phyloP scores from a whole-genome alignment of 73 alveolate genomes.

The Paraurostyla sp. region DNA sequence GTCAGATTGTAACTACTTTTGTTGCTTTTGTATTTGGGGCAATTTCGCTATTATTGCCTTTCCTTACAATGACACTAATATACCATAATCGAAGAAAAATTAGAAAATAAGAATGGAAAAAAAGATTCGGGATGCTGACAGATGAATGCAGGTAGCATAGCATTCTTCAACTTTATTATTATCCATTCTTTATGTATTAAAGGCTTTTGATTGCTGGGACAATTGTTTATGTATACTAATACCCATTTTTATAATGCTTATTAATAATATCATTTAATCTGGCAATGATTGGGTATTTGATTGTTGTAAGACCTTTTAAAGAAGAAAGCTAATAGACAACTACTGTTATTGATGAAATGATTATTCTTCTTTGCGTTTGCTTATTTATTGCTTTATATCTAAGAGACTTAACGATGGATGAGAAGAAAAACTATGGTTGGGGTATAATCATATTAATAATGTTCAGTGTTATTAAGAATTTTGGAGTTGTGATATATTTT shows the following conservation, averaged over 20 bases:
- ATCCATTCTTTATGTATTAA: background rate
- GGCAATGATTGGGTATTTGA: background rate
- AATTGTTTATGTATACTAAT: constrained; percentile 14
- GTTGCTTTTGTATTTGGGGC: background rate
- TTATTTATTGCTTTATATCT: background rate
- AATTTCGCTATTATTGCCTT: background rate
- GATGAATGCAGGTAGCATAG: background rate
- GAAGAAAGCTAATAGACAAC: constrained; percentile 15
- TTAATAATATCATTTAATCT: background rate
- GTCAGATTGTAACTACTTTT: background rate
- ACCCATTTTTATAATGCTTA: constrained; percentile 41
- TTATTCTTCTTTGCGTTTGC: background rate
- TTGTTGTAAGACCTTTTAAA: background rate
- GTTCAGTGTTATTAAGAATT: constrained; percentile 12
- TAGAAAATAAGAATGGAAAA: background rate
- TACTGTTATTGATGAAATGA: constrained; percentile 3
- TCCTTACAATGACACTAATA: background rate
- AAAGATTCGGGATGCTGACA: constrained; percentile 21
- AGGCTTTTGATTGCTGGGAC: constrained; percentile 22
- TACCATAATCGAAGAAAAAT: background rate
- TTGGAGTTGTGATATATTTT: background rate
- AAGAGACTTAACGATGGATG: background rate
- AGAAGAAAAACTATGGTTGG: constrained; percentile 15
- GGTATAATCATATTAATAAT: background rate
- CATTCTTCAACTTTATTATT: background rate